phyloP scores from a whole-genome alignment of 768 basidiomycete species.

The Podaxis rugospora region DNA sequence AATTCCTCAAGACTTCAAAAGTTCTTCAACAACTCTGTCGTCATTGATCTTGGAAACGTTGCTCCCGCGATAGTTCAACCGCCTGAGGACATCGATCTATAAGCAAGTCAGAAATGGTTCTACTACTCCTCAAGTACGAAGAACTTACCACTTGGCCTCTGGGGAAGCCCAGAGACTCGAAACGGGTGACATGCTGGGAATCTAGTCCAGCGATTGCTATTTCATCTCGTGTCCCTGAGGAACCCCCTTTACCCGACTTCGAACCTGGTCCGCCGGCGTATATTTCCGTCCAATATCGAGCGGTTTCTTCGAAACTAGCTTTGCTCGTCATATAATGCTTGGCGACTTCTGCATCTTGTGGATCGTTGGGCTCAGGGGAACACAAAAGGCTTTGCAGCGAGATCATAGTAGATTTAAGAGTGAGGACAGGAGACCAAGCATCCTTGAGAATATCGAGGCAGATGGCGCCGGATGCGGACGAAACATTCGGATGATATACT shows the following conservation, averaged over 20 bases:
- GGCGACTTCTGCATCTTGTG: constrained; percentile 97
- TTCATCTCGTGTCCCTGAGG: constrained; percentile 45
- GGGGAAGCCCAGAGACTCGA: constrained; percentile 80
- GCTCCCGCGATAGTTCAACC: constrained; percentile 82
- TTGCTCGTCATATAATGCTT: constrained; percentile 94
- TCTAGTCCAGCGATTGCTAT: constrained; percentile 82
- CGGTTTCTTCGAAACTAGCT: constrained; percentile 85
- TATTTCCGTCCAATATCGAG: constrained; percentile 88
- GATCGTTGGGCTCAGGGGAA: constrained; percentile 93
- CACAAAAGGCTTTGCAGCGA: constrained; percentile 91
- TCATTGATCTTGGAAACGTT: constrained; percentile 79
- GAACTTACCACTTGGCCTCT: constrained; percentile 77
- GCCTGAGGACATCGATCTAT: constrained; percentile 84
- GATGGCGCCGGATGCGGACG: constrained; percentile 91
- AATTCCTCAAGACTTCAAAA: constrained; percentile 49
- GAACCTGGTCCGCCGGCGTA: constrained; percentile 78
- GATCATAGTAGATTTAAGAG: constrained; percentile 93
- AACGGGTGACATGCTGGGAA: constrained; percentile 77
- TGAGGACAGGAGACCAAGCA: constrained; percentile 94
- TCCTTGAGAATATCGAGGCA: constrained; percentile 87
- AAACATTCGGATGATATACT: constrained; percentile 94
- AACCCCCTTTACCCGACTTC: constrained; percentile 37
- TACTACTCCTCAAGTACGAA: neutral
- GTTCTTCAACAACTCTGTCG: constrained; percentile 82
- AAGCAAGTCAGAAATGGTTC: constrained; percentile 3